Evolutionary conservation across 169 alveolate genomes (phyloP).

Genomic region (Hepatocystis sp.): DNA sequence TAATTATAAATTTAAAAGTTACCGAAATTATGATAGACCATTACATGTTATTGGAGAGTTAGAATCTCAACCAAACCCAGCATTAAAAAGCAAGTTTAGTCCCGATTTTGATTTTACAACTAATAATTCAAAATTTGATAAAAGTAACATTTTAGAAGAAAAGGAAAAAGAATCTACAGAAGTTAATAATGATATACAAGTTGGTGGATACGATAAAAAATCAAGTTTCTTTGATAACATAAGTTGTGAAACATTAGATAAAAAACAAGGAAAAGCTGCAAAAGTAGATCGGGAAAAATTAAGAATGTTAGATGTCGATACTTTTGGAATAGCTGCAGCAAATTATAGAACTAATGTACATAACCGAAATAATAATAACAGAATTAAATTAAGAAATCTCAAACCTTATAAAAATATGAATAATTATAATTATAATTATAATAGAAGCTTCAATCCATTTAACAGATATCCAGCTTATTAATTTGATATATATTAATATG

Average conservation of each 20-base stretch:
- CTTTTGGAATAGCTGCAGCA: conserved; percentile 84
- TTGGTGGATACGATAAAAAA: conserved; percentile 84
- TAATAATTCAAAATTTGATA: conserved; percentile 53
- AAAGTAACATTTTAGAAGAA: conserved; percentile 61
- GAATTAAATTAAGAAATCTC: conserved; percentile 51
- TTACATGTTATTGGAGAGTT: conserved; percentile 53
- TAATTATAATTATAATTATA: conserved; percentile 36
- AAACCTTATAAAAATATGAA: conserved; percentile 50
- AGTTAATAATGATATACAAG: conserved; percentile 25
- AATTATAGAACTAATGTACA: conserved; percentile 76
- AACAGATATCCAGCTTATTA: conserved; percentile 69
- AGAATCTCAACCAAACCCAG: conserved; percentile 73
- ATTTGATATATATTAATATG: background rate
- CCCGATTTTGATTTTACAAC: conserved; percentile 74
- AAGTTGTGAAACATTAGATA: conserved; percentile 71
- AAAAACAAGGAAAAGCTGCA: conserved; percentile 74
- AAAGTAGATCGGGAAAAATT: conserved; percentile 82
- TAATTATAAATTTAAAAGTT: conserved; percentile 52
- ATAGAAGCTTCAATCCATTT: conserved; percentile 61
- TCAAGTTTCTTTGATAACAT: conserved; percentile 86
- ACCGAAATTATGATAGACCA: conserved; percentile 58
- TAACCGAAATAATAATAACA: conserved; percentile 70
- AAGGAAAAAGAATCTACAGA: conserved; percentile 20
- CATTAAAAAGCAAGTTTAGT: conserved; percentile 56
- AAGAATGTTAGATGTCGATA: conserved; percentile 84